Base-by-base conservation (phyloP, 2,329 filamentous ascomycete species). In the Calonectria pseudoturangicola region DNA sequence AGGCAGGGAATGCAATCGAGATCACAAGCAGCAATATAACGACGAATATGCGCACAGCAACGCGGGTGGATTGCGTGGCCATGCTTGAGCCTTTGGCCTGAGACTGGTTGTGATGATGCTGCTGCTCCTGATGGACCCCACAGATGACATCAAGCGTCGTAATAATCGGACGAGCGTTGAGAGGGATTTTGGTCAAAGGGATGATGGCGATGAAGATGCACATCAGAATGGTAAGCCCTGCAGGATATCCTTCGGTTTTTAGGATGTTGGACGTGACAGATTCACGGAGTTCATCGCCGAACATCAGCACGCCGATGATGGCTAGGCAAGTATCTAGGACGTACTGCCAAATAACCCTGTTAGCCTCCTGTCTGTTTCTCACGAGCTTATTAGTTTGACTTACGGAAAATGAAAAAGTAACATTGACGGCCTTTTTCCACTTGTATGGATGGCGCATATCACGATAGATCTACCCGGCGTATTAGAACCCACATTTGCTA, bases 181-280 rank as follows among this genome's bases (percentile, higher is more conserved):
- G 88, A 0, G 96, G 95, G n/a, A 98, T 92, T 85, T 99, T 99
- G 43, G 96, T 98, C 65, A 99, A 87, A 0, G 96, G 97, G 75
- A 98, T 98, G 81, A 98, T 95, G 80, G 93, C 93, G 77, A 98
- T 94, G 83, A 96, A 96, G 74, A 94, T 87, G 75, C 95, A 95
- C 83, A 98, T 93, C 76, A 96, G 87, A 58, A 96, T 85, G n/a
- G 92, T 95, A 48, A 98, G 84, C 1, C 87, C 88, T 15, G 90
- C 86, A 0, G 96, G 95, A 81, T 98, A 98, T 67, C 93, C 93
- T 7, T 89, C 84, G 1, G 92, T 93, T 66, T 89, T 87, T 76
- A 98, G 90, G 73, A 99, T 93, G 84, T 98, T 98, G 80, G 93
- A 93, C 0, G 97, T 98, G 82, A 98, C 93, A 83, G 97, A 95